Base-by-base conservation (phyloP, 495 filamentous ascomycete species). In the Pseudoneurospora amorphoporcata region DNA sequence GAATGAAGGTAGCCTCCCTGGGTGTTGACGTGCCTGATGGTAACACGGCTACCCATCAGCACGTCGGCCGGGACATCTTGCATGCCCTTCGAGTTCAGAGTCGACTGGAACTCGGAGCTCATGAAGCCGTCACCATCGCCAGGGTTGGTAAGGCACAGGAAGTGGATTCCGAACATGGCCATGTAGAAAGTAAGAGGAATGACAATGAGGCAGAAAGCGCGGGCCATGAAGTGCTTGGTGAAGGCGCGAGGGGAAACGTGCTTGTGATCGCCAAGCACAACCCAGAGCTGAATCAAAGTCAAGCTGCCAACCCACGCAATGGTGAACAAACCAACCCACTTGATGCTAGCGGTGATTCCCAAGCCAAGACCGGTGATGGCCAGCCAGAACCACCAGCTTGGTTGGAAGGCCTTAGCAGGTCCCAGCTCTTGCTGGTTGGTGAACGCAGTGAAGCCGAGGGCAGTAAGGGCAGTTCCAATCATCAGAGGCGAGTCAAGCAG, bases 71-170 rank as follows among this genome's bases (percentile, higher is more conserved):
- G 90, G 19, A 97, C 94, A 79, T 96, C 94, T 79, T 93, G 89
- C 95, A 99, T 99, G 41, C 86, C 88, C 83, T 98, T 98, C 53
- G 91, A 94, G 82, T 98, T 99, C 72, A 99, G 85, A 2, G 95
- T 99, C 32, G 96, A 92, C 81, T 98, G 96, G 84, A 99, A 99
- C 80, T 99, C 96, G 40, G 94, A 97, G 74, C 93, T 97, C 95
- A 99, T 99, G 86, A 99, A 99, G 70, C 95, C 95, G 80, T 99
- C 95, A 61, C 95, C 95, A 32, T 99, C 95, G 69, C 95, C 95
- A 8, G 95, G 96, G 80, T 99, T 98, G 39, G 89, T 88, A 38
- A 99, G 87, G 84, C 93, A 96, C 73, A 92, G 74, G 84, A 99
- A 98, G 83, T 99, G 95, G 75, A 99, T 94, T 16, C 87, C 94